A percentile compares a stretch with the other conserved stretches of the same genome.
phyloP scores from a whole-genome alignment of 345 rosid genomes.

The Boechera stricta region DNA sequence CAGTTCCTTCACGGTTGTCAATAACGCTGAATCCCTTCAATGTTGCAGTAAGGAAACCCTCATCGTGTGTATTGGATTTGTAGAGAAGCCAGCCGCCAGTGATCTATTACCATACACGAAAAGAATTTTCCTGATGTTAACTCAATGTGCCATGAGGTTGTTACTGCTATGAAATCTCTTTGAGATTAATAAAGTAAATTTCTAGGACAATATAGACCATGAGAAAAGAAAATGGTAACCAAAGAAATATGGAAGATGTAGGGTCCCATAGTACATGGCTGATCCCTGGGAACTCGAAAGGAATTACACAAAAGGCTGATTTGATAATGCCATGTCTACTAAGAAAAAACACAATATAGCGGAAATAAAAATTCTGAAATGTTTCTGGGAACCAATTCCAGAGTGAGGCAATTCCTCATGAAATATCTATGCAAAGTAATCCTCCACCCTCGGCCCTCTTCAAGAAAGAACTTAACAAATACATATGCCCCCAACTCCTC shows the following conservation, averaged over 20 bases:
- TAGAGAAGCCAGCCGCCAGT: slow-evolving; percentile 86
- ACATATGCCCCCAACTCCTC: slow-evolving; percentile 26
- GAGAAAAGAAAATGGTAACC: slow-evolving; percentile 27
- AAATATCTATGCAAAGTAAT: slow-evolving; percentile 1
- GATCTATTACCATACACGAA: slow-evolving; percentile 54
- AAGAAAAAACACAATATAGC: background rate
- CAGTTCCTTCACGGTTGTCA: slow-evolving; percentile 93
- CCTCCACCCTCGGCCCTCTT: slow-evolving; percentile 5
- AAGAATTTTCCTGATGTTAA: slow-evolving; percentile 13
- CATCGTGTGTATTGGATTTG: slow-evolving; percentile 67
- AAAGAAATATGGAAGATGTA: slow-evolving; percentile 15
- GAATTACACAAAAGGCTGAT: slow-evolving; percentile 15
- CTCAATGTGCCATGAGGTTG: slow-evolving; percentile 24
- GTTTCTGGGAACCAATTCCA: slow-evolving; percentile 23
- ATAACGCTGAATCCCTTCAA: slow-evolving; percentile 80
- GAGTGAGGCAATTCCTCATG: slow-evolving; percentile 11
- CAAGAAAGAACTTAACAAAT: slow-evolving; percentile 25
- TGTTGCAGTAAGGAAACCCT: slow-evolving; percentile 84
- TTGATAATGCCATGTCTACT: slow-evolving; percentile 18
- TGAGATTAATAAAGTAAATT: slow-evolving; percentile 4
- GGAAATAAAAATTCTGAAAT: slow-evolving; percentile 8
- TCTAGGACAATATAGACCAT: background rate
- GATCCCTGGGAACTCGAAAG: slow-evolving; percentile 19
- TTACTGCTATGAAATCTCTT: slow-evolving; percentile 14
- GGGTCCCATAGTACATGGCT: slow-evolving; percentile 19